Evolutionary conservation across 768 basidiomycete genomes (phyloP).

Genomic region (Calocera viscosa): DNA sequence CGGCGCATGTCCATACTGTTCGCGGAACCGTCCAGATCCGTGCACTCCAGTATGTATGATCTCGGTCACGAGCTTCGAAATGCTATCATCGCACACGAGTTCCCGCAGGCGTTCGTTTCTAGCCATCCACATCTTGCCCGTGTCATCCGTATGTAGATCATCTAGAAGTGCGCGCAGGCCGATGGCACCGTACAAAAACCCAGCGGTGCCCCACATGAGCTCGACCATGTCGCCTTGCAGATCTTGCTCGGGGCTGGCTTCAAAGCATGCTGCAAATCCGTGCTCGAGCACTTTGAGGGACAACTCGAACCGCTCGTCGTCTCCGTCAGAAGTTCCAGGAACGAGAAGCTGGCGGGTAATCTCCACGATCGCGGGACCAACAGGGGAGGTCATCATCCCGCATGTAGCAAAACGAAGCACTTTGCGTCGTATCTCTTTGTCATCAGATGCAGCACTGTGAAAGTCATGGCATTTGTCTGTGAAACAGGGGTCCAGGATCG

Average conservation of each 20-base stretch:
- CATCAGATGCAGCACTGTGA: background rate
- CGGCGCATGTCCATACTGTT: background rate
- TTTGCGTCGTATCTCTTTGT: background rate
- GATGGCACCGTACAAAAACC: background rate
- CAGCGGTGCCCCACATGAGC: background rate
- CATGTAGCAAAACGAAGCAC: background rate
- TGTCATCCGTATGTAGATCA: background rate
- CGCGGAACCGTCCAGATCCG: background rate
- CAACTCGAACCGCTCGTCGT: background rate
- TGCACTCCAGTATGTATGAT: constrained; percentile 3
- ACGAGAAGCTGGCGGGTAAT: background rate
- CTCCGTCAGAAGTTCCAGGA: background rate
- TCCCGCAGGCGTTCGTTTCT: background rate
- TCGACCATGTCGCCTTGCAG: background rate
- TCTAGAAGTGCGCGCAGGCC: background rate
- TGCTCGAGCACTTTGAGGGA: background rate
- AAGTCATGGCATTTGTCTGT: background rate
- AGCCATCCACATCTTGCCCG: background rate
- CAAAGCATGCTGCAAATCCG: background rate
- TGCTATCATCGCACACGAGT: background rate
- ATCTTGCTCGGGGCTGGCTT: background rate
- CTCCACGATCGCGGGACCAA: background rate
- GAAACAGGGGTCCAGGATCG: background rate
- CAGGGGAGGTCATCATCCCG: background rate
- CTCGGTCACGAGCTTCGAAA: background rate